Conservation (phyloP, 352 stramenopile genomes). For the Peronospora tabacina region DNA sequence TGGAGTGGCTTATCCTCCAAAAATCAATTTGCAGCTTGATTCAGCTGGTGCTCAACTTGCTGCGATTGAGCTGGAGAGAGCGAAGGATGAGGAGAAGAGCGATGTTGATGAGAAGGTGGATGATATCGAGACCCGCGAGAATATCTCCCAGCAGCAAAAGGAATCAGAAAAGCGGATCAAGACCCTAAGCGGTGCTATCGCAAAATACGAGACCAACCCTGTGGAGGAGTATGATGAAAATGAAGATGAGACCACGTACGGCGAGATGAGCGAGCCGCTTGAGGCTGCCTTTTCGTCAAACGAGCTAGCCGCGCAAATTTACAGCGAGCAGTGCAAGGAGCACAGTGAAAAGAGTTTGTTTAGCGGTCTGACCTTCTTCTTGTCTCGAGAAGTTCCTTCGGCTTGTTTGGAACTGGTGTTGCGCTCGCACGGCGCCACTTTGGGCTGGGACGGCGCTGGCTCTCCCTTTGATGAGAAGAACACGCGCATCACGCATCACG, state of each 20-base stretch:
- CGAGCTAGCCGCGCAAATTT: slow-evolving; percentile 71
- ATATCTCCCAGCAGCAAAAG: slow-evolving; percentile 71
- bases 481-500: slow-evolving; percentile 94
- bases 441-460: slow-evolving; percentile 92
- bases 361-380: slow-evolving; percentile 83
- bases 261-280: slow-evolving; percentile 87
- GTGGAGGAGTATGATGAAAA: slow-evolving; percentile 72
- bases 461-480: slow-evolving; percentile 90
- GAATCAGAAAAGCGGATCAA: slow-evolving; percentile 85
- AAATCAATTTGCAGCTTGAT: slow-evolving; percentile 83
- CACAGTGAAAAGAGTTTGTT: slow-evolving; percentile 75
- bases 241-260: slow-evolving; percentile 58
- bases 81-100: slow-evolving; percentile 29
- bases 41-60: slow-evolving; percentile 61
- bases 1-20: slow-evolving; percentile 92
- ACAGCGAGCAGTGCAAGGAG: slow-evolving; percentile 76
- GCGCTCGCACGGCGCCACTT: slow-evolving; percentile 88
- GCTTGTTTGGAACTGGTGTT: slow-evolving; percentile 95
- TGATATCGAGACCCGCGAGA: slow-evolving; percentile 24
- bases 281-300: slow-evolving; percentile 82
- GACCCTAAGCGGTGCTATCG: slow-evolving; percentile 43
- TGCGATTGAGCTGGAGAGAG: slow-evolving; percentile 56
- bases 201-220: slow-evolving; percentile 29
- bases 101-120: slow-evolving; percentile 26
- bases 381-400: slow-evolving; percentile 92